Evolutionary conservation across 23 red algal species (phyloP).

Genomic region (Gracilariopsis chorda): DNA sequence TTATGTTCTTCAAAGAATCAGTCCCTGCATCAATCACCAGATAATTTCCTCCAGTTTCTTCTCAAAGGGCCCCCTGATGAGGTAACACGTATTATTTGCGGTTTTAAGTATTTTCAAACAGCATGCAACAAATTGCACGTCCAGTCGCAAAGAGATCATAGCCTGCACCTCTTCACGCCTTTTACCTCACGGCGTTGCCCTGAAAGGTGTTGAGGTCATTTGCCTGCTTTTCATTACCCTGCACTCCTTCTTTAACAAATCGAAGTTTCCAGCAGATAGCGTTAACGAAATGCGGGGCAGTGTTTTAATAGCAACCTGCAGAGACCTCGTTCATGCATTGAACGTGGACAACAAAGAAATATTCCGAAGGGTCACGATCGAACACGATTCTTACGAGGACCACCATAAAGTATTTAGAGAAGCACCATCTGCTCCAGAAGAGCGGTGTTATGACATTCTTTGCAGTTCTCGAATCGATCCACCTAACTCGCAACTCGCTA

Average conservation of each 20-base stretch:
- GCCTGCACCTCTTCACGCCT: background rate
- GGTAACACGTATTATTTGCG: background rate
- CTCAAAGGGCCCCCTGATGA: background rate
- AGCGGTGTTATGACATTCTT: constrained; percentile 24
- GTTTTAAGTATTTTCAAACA: constrained; percentile 12
- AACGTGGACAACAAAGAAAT: constrained; percentile 34
- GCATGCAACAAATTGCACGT: constrained; percentile 29
- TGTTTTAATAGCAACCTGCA: constrained; percentile 24
- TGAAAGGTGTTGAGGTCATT: constrained; percentile 2
- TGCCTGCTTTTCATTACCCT: background rate
- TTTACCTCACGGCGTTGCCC: constrained; percentile 25
- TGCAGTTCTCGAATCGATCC: constrained; percentile 20
- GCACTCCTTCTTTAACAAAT: constrained; percentile 20
- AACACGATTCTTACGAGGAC: background rate
- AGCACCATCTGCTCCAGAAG: background rate
- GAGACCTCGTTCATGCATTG: constrained; percentile 3
- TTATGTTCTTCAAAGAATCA: background rate
- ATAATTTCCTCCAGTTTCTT: background rate
- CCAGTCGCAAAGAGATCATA: background rate
- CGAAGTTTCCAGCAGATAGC: constrained; percentile 15
- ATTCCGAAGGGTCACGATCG: background rate
- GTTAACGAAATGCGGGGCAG: background rate
- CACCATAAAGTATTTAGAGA: background rate
- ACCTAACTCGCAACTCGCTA: background rate
- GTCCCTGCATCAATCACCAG: constrained; percentile 12